Percentiles rank a stretch among this genome's conserved stretches.
Evolutionary conservation across 257 asterid genomes (phyloP).

Genomic region (Coffea canephora): DNA sequence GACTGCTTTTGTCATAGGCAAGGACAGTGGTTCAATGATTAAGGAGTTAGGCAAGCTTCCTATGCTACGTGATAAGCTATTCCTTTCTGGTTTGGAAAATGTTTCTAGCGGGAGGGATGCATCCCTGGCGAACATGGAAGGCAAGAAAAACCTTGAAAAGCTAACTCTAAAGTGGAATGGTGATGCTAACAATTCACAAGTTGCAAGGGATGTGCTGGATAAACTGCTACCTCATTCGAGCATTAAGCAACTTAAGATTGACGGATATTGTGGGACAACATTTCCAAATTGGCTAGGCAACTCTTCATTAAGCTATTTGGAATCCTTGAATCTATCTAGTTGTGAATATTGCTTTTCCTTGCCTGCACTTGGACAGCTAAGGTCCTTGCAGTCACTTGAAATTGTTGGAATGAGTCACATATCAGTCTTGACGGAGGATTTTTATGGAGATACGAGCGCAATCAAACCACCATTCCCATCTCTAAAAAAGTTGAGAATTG

Average conservation of each 20-base stretch:
- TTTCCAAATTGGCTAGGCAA: conserved; percentile 40
- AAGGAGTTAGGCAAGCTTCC: conserved; percentile 9
- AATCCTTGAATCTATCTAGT: conserved; percentile 29
- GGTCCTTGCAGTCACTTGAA: conserved; percentile 27
- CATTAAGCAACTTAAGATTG: conserved; percentile 25
- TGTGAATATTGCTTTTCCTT: conserved; percentile 33
- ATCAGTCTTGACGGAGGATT: conserved; percentile 30
- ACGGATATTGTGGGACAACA: conserved; percentile 31
- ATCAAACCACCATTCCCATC: conserved; percentile 29
- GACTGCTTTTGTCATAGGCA: not conserved
- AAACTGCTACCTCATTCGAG: conserved; percentile 35
- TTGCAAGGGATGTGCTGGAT: conserved; percentile 30
- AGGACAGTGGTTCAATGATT: conserved; percentile 6
- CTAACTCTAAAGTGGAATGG: conserved; percentile 6
- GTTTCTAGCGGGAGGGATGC: conserved; percentile 4
- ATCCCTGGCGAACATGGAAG: not conserved
- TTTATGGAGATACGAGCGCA: conserved; percentile 24
- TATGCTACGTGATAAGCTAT: conserved; percentile 5
- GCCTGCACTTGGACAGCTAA: conserved; percentile 35
- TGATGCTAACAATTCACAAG: not conserved
- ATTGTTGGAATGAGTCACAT: conserved; percentile 30
- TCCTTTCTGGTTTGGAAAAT: conserved; percentile 13
- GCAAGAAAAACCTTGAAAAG: conserved; percentile 12
- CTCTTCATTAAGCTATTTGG: conserved; percentile 28
- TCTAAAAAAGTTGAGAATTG: conserved; percentile 29